Conservation (phyloP, 495 filamentous ascomycete genomes). For the Penicillium parvum region DNA sequence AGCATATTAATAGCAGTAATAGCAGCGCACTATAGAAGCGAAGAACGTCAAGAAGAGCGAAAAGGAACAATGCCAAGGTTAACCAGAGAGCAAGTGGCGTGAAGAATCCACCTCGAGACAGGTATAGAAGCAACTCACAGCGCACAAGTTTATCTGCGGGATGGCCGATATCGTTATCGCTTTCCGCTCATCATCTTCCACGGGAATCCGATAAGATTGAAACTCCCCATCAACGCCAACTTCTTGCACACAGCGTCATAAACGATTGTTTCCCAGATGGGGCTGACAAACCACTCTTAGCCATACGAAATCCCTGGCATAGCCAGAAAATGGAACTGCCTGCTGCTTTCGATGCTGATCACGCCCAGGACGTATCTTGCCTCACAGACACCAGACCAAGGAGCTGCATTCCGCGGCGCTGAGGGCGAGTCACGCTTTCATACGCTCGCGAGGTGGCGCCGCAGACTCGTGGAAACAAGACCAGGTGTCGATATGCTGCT, state of each 20-base stretch:
- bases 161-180: no score
- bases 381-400: constrained; percentile 40
- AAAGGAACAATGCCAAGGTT: no score
- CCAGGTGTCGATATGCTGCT: constrained; percentile 66
- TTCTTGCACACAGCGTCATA: no score
- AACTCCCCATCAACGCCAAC: background rate
- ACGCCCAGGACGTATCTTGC: constrained; percentile 46
- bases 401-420: constrained; percentile 10
- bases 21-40: no score
- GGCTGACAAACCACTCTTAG: background rate
- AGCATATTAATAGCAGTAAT: no score
- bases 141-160: no score
- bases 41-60: no score
- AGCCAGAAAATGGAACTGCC: constrained; percentile 18
- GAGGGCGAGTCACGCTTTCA: constrained; percentile 26
- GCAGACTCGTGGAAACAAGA: constrained; percentile 15
- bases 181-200: background rate
- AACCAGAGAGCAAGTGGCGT: no score
- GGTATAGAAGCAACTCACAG: no score
- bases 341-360: constrained; percentile 41
- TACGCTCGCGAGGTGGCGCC: constrained; percentile 40
- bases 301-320: background rate
- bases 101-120: no score
- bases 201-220: background rate
- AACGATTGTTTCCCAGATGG: background rate